Evolutionary conservation across 2,329 filamentous ascomycete genomes (phyloP), one percentile per base, ranked within the genome.

Genomic region (Pseudogymnoascus sp.): DNA sequence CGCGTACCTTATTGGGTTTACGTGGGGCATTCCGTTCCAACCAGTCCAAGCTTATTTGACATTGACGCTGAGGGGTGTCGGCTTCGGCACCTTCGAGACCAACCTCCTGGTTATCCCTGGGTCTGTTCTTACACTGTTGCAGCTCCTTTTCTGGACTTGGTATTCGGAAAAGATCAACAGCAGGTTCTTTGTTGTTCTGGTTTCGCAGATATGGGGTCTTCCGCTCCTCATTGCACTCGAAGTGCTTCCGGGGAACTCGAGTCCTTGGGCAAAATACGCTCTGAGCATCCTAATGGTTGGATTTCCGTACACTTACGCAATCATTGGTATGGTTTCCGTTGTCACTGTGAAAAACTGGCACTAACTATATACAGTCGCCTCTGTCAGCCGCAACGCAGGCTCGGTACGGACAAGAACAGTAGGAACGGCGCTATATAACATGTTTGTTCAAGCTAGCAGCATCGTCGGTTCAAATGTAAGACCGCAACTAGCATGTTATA

Each of bases 401-500:
- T 77, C 79, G 1, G 83, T 88, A 7, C 77, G 84, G 8, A 83
- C 81, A 4, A 75, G 85, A 6, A 82, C 85, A 1, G 82, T 89
- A 1, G 82, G 82, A 0, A 80, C 83, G 0, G 84, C 82, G 0
- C 72, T 83, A 12, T 87, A 87, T 71, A 87, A 87, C 67, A 80
- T 80, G 76, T 76, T 72, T 28, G 74, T 77, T 2, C 78, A 80
- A 65, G 72, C 74, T 0, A 72, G 74, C n/a, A 72, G 70, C 0
- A 76, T 79, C 37, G 76, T 67, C 12, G 62, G 63, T 6, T 62
- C 67, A 6, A 68, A 70, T 14, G 64, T 70, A 58, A 70, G 65
- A 64, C 67, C 20, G 11, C 9, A 7, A 9, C 22, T 28, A 1
- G 4, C 20, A 11, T 18, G 28, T n/a, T 7, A 8, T 16, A 22